phyloP scores from a whole-genome alignment of 1,139 yeast species.

The Taphrina communis region DNA sequence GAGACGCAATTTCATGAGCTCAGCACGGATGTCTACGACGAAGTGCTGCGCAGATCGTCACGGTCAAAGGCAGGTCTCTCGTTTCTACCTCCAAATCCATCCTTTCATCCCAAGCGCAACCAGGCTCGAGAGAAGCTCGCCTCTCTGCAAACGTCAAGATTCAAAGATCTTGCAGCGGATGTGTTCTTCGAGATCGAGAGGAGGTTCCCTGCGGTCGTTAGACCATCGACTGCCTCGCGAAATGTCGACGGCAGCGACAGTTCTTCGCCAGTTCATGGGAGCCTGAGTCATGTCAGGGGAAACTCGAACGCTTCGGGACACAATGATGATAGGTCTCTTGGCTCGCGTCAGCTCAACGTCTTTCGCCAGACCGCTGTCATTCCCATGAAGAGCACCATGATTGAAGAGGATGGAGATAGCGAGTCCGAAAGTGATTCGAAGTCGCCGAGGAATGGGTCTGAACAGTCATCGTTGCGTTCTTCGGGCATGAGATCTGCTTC shows the following conservation, averaged over 20 bases:
- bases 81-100: slow-evolving; percentile 65
- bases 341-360: slow-evolving; percentile 44
- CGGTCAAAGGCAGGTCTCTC: slow-evolving; percentile 38
- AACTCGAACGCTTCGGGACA: background rate
- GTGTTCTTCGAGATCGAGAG: slow-evolving; percentile 85
- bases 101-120: slow-evolving; percentile 90
- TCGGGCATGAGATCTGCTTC: background rate
- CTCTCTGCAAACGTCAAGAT: slow-evolving; percentile 77
- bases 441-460: slow-evolving; percentile 3
- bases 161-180: slow-evolving; percentile 89
- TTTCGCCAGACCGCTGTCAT: slow-evolving; percentile 68
- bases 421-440: slow-evolving; percentile 12
- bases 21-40: slow-evolving; percentile 92
- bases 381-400: slow-evolving; percentile 75
- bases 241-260: slow-evolving; percentile 1
- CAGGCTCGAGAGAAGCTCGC: slow-evolving; percentile 94
- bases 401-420: slow-evolving; percentile 79
- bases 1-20: slow-evolving; percentile 86
- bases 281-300: slow-evolving; percentile 1
- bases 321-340: background rate
- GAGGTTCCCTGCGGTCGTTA: slow-evolving; percentile 61
- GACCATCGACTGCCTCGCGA: background rate
- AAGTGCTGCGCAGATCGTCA: slow-evolving; percentile 68
- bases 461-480: slow-evolving; percentile 5
- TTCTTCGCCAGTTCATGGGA: background rate